Base-by-base conservation (phyloP, 1,139 yeast species). In the Tardiomyces depauwii region DNA sequence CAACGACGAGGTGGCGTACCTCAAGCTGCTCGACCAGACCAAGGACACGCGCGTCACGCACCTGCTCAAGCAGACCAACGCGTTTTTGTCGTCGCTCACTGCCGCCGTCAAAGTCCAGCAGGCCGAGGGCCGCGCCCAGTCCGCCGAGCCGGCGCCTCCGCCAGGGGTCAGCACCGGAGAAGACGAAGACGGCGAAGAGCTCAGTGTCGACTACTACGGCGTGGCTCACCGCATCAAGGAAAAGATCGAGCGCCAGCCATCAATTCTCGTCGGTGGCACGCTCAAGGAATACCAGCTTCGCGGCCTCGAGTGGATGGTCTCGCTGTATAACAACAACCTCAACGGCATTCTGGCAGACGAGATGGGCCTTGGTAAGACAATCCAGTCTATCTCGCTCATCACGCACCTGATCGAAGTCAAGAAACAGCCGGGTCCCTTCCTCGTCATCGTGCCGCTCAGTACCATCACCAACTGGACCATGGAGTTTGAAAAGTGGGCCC, bases 251-350 rank as follows among this genome's bases (percentile, higher is more conserved):
- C 78, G 78, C 55, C 98, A 91, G 66, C 96, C 98, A 0, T 60
- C 76, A 1, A 82, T 89, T 42, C 72, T 91, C 49, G 96, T 89
- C 42, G 98, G 98, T 46, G 98, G 98, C 53, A 76, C 78, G 1
- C 72, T 91, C 61, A 91, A 91, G 64, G 98, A 91, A 60, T 91
- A 91, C 62, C 97, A 89, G 68, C 42, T 89, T 51, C 87, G 86
- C 65, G 97, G 97, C 62, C 72, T 89, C 49, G 96, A 91, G 64
- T 89, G 97, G 98, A 89, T 91, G 97, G 95, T 89, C 3, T 89
- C 97, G 0, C 72, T 91, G 50, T 89, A 76, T 64, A 91, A 91
- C 64, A 91, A 91, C 66, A 91, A 88, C 63, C 73, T 91, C 59
- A 89, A 91, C 63, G 97, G 97, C 70, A 89, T 89, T 52, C 70